phyloP scores from a whole-genome alignment of 192 early-diverging fungal genomes.

The Phlyctochytrium arcticum region DNA sequence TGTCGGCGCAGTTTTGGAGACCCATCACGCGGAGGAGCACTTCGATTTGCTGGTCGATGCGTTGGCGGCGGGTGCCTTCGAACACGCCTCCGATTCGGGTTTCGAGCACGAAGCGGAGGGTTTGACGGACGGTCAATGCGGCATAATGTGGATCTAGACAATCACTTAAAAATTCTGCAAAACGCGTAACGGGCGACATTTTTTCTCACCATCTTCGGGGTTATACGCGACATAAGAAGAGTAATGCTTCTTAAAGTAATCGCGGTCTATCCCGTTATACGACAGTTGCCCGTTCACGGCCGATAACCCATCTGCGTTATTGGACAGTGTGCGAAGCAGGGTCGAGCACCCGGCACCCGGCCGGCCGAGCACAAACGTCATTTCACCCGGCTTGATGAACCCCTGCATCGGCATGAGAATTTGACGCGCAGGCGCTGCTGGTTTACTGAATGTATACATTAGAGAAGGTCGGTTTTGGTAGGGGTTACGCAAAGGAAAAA shows the following conservation, averaged over 20 bases:
- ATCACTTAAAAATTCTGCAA: no score
- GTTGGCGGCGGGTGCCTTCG: constrained; percentile 30
- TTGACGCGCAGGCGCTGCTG: no score
- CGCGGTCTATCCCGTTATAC: constrained; percentile 63
- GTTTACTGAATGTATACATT: no score
- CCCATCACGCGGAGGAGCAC: constrained; percentile 34
- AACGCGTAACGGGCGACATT: no score
- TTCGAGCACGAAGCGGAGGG: constrained; percentile 69
- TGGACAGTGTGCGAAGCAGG: constrained; percentile 56
- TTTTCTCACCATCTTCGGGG: constrained; percentile 82
- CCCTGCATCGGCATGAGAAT: no score
- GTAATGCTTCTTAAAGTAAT: constrained; percentile 55
- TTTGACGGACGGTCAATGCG: constrained; percentile 73
- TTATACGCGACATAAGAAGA: constrained; percentile 75
- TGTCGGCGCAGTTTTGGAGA: constrained; percentile 31
- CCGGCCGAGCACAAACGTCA: constrained; percentile 65
- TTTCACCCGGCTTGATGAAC: constrained; percentile 68
- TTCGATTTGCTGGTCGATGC: constrained; percentile 50
- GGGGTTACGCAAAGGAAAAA: no score
- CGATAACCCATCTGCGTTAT: constrained; percentile 44
- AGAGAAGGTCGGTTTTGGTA: no score
- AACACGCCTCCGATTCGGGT: constrained; percentile 51
- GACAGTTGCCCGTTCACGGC: constrained; percentile 50
- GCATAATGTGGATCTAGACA: constrained; percentile 70
- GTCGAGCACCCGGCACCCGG: constrained; percentile 67